phyloP scores from a whole-genome alignment of 2,329 filamentous ascomycete species.

The Monosporascus ibericus region DNA sequence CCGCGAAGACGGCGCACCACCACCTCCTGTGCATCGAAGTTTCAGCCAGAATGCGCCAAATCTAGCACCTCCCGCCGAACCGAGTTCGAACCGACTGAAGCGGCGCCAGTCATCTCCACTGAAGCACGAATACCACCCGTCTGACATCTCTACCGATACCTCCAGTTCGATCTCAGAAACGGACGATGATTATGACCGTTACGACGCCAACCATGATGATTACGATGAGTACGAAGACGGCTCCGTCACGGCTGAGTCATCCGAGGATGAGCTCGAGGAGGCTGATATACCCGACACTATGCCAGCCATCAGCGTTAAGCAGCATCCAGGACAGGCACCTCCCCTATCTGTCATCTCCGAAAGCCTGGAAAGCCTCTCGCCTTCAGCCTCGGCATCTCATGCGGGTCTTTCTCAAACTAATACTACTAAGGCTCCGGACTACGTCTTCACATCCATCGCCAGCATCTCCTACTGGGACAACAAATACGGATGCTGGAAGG shows the following conservation, averaged over 20 bases:
- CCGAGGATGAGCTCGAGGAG: slow-evolving; percentile 53
- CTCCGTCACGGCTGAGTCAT: slow-evolving; percentile 37
- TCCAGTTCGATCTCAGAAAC: slow-evolving; percentile 21
- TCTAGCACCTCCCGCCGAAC: slow-evolving; percentile 43
- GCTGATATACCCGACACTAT: slow-evolving; percentile 54
- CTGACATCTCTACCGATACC: slow-evolving; percentile 52
- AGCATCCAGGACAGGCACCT: slow-evolving; percentile 21
- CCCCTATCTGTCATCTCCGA: slow-evolving; percentile 39
- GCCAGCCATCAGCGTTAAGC: slow-evolving; percentile 51
- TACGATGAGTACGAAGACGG: slow-evolving; percentile 43
- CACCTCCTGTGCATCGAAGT: slow-evolving; percentile 48
- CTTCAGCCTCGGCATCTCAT: slow-evolving; percentile 80
- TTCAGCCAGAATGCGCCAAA: slow-evolving; percentile 31
- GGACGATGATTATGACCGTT: slow-evolving; percentile 36
- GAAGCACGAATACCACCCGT: slow-evolving; percentile 95
- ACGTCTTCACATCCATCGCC: slow-evolving; percentile 42
- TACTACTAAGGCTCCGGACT: slow-evolving; percentile 33
- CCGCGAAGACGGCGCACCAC: slow-evolving; percentile 50
- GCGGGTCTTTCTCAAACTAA: slow-evolving; percentile 59
- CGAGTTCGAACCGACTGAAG: slow-evolving; percentile 41
- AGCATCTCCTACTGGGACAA: slow-evolving; percentile 58
- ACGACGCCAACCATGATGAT: background rate
- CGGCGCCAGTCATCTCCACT: slow-evolving; percentile 84
- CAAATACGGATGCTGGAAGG: slow-evolving; percentile 53
- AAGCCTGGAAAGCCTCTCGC: slow-evolving; percentile 54